A percentile compares a stretch with the other conserved stretches of the same genome.
Conservation (phyloP, 495 filamentous ascomycete genomes). For the Aspergillus hancockii region DNA sequence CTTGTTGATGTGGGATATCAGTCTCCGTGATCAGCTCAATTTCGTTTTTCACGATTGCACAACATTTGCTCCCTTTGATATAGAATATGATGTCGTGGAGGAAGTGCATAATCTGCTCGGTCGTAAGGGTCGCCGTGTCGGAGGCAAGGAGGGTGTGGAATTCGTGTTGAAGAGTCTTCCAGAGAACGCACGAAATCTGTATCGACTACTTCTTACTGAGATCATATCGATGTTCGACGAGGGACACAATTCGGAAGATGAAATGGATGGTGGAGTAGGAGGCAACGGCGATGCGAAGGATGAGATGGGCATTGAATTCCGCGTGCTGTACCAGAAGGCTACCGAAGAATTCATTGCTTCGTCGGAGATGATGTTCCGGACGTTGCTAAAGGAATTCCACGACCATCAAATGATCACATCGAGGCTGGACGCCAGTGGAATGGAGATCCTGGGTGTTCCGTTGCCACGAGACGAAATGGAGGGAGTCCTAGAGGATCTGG, state of each 20-base stretch:
- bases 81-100: slow-evolving; percentile 75
- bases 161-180: slow-evolving; percentile 89
- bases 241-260: slow-evolving; percentile 49
- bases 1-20: slow-evolving; percentile 85
- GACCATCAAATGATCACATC: slow-evolving; percentile 96
- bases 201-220: slow-evolving; percentile 79
- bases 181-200: slow-evolving; percentile 86
- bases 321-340: slow-evolving; percentile 88
- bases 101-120: slow-evolving; percentile 85
- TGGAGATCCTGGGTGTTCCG: slow-evolving; percentile 82
- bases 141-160: slow-evolving; percentile 87
- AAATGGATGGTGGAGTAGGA: slow-evolving; percentile 32
- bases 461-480: slow-evolving; percentile 88
- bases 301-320: slow-evolving; percentile 76
- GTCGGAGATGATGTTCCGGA: slow-evolving; percentile 93
- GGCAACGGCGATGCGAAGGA: slow-evolving; percentile 22
- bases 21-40: slow-evolving; percentile 72
- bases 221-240: slow-evolving; percentile 67
- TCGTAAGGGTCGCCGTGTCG: slow-evolving; percentile 75
- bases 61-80: slow-evolving; percentile 77
- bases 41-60: slow-evolving; percentile 93
- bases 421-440: slow-evolving; percentile 79
- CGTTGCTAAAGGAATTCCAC: slow-evolving; percentile 93
- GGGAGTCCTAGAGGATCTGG: slow-evolving; percentile 81
- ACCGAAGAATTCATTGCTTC: slow-evolving; percentile 96